These are phyloP conservation scores for Suillus ampliporus DNA, from an alignment of 768 basidiomycete species.

Conservation along the genomic window DNA sequence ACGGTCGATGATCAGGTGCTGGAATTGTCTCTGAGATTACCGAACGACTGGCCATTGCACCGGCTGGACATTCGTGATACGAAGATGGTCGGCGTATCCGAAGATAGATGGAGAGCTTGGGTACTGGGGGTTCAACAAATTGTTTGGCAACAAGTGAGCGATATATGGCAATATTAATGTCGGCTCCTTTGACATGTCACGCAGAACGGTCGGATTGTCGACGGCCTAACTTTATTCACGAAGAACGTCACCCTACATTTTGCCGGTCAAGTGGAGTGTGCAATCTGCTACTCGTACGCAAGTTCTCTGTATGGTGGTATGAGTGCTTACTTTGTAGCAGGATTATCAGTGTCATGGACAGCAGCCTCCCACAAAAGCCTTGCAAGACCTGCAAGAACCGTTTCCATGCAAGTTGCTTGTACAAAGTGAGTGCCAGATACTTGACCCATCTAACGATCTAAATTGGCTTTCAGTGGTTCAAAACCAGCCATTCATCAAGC, in stretches of 20 bases:
- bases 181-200: background rate
- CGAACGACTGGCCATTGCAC: conserved; percentile 89
- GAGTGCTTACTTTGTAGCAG: conserved; percentile 43
- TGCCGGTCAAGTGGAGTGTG: conserved; percentile 94
- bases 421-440: conserved; percentile 61
- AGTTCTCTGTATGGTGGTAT: conserved; percentile 1
- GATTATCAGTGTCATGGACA: conserved; percentile 90
- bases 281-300: conserved; percentile 91
- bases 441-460: background rate
- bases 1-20: conserved; percentile 92
- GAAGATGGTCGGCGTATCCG: conserved; percentile 85
- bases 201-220: conserved; percentile 89
- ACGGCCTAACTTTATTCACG: conserved; percentile 89
- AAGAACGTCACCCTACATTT: conserved; percentile 94
- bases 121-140: conserved; percentile 90
- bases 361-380: conserved; percentile 84
- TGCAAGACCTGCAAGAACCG: conserved; percentile 95
- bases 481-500: conserved; percentile 85
- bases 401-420: conserved; percentile 91
- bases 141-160: conserved; percentile 81
- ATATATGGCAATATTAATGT: background rate
- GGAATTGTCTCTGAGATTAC: conserved; percentile 87
- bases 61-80: conserved; percentile 87
- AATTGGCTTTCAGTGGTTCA: conserved; percentile 72
- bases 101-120: conserved; percentile 93